These are phyloP conservation scores for Sistotremastrum niveocremeum DNA, from an alignment of 768 basidiomycete species.

Conservation along the genomic window DNA sequence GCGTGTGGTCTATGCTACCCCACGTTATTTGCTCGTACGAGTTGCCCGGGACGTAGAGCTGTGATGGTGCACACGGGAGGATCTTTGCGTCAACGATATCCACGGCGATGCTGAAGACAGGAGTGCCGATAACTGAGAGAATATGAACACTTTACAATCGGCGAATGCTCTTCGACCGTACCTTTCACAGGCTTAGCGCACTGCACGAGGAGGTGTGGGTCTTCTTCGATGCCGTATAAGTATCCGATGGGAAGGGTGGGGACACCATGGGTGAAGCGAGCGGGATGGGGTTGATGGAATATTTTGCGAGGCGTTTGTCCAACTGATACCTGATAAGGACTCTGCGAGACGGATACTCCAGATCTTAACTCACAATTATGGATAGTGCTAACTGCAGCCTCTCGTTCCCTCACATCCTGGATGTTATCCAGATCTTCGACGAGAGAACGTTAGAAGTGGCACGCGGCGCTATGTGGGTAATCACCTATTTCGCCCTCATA, in stretches of 20 bases:
- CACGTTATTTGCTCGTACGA: constrained; percentile 64
- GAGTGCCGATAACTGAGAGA: constrained; percentile 21
- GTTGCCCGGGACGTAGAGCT: constrained; percentile 41
- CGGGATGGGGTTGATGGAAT: constrained; percentile 65
- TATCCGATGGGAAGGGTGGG: constrained; percentile 57
- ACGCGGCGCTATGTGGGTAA: constrained; percentile 4
- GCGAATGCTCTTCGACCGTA: constrained; percentile 10
- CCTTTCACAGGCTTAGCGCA: constrained; percentile 44
- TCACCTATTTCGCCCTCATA: constrained; percentile 82
- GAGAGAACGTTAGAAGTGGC: not conserved
- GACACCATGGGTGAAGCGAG: constrained; percentile 57
- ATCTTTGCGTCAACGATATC: constrained; percentile 49
- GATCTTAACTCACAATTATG: constrained; percentile 61
- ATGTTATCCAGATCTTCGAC: constrained; percentile 69
- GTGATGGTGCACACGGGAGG: constrained; percentile 46
- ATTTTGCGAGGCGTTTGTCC: constrained; percentile 88
- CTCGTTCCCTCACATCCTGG: constrained; percentile 72
- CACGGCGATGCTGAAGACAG: constrained; percentile 37
- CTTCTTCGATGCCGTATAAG: constrained; percentile 72
- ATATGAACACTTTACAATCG: not conserved
- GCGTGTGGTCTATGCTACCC: constrained; percentile 27
- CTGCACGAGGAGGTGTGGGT: constrained; percentile 55
- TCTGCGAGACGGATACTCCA: not conserved
- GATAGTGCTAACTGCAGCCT: constrained; percentile 89
- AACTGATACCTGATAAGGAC: constrained; percentile 28